A percentile compares a stretch with the other conserved stretches of the same genome.
Conservation (phyloP, 768 basidiomycete genomes). For the Gelatoporia subvermispora region DNA sequence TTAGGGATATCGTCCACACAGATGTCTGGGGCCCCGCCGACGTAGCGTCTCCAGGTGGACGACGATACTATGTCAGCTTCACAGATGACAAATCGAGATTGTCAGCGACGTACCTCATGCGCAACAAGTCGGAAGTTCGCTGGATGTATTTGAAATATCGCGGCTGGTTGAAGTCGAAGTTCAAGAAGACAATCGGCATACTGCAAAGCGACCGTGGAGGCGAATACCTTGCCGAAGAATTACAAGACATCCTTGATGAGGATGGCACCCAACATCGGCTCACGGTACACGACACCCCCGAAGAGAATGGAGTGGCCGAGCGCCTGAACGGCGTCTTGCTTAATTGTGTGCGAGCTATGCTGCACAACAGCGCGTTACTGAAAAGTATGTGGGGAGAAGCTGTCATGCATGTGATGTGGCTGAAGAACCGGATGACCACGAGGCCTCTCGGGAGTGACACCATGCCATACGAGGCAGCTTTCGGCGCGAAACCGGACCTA, state of each 20-base stretch:
- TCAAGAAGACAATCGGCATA: slow-evolving; percentile 26
- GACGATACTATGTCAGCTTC: slow-evolving; percentile 20
- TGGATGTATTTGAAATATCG: slow-evolving; percentile 28
- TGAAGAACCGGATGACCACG: slow-evolving; percentile 31
- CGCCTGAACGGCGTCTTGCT: slow-evolving; percentile 32
- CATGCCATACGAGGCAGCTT: slow-evolving; percentile 15
- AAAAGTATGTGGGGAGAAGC: slow-evolving; percentile 36
- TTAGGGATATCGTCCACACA: slow-evolving; percentile 34
- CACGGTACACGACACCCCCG: too few relatives aligned
- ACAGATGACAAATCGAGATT: slow-evolving; percentile 25
- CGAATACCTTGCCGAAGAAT: too few relatives aligned
- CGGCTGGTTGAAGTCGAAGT: slow-evolving; percentile 31
- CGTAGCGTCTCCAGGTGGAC: slow-evolving; percentile 17
- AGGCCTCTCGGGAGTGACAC: slow-evolving; percentile 17
- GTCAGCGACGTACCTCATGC: slow-evolving; percentile 23
- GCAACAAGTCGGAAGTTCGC: slow-evolving; percentile 28
- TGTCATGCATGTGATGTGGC: slow-evolving; percentile 28
- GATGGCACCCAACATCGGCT: too few relatives aligned
- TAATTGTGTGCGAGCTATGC: slow-evolving; percentile 29
- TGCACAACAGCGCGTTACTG: slow-evolving; percentile 23
- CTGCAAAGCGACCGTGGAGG: too few relatives aligned
- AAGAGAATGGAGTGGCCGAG: slow-evolving; percentile 41
- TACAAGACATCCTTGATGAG: too few relatives aligned
- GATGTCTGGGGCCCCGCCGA: slow-evolving; percentile 44
- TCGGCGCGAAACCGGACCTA: neutral